Percentiles rank a stretch among this genome's conserved stretches.
These are phyloP conservation scores for Aspergillus sp. DNA, from an alignment of 2,329 filamentous ascomycete genomes.

Conservation along the genomic window DNA sequence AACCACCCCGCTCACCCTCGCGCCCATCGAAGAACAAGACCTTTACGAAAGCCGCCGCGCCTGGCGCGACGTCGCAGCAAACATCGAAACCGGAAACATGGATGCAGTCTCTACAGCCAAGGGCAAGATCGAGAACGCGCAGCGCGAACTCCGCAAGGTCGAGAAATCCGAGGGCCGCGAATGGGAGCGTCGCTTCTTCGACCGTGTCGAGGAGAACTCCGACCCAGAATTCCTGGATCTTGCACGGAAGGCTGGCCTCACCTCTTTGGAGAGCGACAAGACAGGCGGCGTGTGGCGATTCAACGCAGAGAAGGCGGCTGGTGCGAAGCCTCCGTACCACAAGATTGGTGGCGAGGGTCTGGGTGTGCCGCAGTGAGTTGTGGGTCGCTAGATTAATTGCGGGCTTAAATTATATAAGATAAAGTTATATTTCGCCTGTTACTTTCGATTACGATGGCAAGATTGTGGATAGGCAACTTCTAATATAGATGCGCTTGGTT, in stretches of 20 bases:
- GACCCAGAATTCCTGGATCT: slow-evolving; percentile 45
- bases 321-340: slow-evolving; percentile 45
- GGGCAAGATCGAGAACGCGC: slow-evolving; percentile 83
- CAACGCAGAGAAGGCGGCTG: slow-evolving; percentile 54
- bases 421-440: background rate
- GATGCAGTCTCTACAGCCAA: slow-evolving; percentile 77
- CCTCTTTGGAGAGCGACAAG: slow-evolving; percentile 59
- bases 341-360: slow-evolving; percentile 40
- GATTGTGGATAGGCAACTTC: background rate
- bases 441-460: background rate
- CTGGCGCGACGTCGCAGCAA: slow-evolving; percentile 81
- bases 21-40: slow-evolving; percentile 75
- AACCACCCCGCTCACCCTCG: slow-evolving; percentile 68
- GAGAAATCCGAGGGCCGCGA: slow-evolving; percentile 72
- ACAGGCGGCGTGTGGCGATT: slow-evolving; percentile 72
- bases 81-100: slow-evolving; percentile 80
- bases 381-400: background rate
- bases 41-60: slow-evolving; percentile 83
- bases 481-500: slow-evolving; percentile 6
- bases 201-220: slow-evolving; percentile 34
- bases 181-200: slow-evolving; percentile 88
- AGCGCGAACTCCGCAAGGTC: slow-evolving; percentile 71
- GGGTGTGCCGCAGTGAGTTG: slow-evolving; percentile 25
- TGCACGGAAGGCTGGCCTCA: slow-evolving; percentile 41
- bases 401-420: background rate